phyloP scores from a whole-genome alignment of 1,284 basidiomycete genomes.

The Ganoderma boninense region DNA sequence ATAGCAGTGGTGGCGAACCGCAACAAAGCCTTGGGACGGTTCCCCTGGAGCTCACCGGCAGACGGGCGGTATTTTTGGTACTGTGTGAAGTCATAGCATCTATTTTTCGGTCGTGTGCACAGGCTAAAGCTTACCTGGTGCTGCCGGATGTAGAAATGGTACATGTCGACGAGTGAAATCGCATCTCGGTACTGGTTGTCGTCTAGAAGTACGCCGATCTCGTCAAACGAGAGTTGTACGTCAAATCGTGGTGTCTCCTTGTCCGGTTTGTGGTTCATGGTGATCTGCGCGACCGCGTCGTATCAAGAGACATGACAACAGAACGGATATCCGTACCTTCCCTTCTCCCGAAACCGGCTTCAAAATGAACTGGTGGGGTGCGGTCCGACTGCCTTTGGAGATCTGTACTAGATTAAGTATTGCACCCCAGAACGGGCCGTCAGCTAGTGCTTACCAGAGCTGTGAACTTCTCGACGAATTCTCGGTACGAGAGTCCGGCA shows the following conservation, averaged over 20 bases:
- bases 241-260: conserved; percentile 87
- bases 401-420: conserved; percentile 58
- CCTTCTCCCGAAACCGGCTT: conserved; percentile 98
- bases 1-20: conserved; percentile 89
- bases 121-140: conserved; percentile 67
- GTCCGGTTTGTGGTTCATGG: conserved; percentile 85
- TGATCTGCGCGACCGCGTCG: conserved; percentile 56
- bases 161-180: conserved; percentile 95
- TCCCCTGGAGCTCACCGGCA: conserved; percentile 67
- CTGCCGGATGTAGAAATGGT: conserved; percentile 94
- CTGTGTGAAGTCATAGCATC: conserved; percentile 48
- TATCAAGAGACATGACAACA: conserved; percentile 1
- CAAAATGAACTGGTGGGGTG: conserved; percentile 92
- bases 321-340: conserved; percentile 57
- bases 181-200: conserved; percentile 96
- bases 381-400: conserved; percentile 59
- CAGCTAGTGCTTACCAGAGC: conserved; percentile 63
- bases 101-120: conserved; percentile 3
- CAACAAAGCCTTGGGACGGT: conserved; percentile 78
- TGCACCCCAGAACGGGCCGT: conserved; percentile 2
- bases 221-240: conserved; percentile 90
- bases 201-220: conserved; percentile 94
- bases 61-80: conserved; percentile 85
- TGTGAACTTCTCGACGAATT: conserved; percentile 84
- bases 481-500: conserved; percentile 70